Conservation (phyloP, 2,329 filamentous ascomycete species). For the Seiridium unicorne region DNA sequence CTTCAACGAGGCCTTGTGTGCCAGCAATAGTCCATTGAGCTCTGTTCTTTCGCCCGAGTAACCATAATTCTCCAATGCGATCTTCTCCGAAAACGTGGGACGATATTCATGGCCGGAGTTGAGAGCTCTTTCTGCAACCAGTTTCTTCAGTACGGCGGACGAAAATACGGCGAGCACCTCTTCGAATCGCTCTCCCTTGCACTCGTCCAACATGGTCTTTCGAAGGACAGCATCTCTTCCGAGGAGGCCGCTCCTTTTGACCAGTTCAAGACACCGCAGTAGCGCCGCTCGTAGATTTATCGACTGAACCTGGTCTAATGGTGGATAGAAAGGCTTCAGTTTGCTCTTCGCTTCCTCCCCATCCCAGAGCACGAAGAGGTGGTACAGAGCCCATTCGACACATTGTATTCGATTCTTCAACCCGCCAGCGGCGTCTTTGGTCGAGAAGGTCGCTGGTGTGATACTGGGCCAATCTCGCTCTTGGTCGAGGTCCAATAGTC, state of each 20-base stretch:
- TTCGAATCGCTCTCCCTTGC: slow-evolving; percentile 85
- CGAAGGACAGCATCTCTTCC: slow-evolving; percentile 78
- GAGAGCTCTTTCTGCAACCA: slow-evolving; percentile 44
- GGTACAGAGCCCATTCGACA: slow-evolving; percentile 89
- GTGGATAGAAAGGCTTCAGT: slow-evolving; percentile 86
- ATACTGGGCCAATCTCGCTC: slow-evolving; percentile 79
- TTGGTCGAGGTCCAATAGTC: slow-evolving; percentile 76
- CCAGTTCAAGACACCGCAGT: slow-evolving; percentile 75
- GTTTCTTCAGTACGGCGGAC: slow-evolving; percentile 73
- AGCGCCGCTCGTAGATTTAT: slow-evolving; percentile 84
- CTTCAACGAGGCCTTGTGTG: slow-evolving; percentile 68
- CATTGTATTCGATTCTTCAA: slow-evolving; percentile 80
- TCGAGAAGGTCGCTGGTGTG: slow-evolving; percentile 65
- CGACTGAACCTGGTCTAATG: slow-evolving; percentile 85
- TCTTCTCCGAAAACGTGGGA: slow-evolving; percentile 47
- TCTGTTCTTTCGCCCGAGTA: slow-evolving; percentile 52
- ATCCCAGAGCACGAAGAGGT: slow-evolving; percentile 83
- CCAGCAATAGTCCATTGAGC: slow-evolving; percentile 67
- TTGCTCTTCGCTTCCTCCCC: slow-evolving; percentile 73
- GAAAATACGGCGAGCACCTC: slow-evolving; percentile 85
- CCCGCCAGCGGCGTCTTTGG: slow-evolving; percentile 64
- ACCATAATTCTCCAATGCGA: slow-evolving; percentile 60
- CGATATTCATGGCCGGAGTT: slow-evolving; percentile 33
- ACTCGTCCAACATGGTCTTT: slow-evolving; percentile 97
- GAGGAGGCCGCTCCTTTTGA: slow-evolving; percentile 84